Evolutionary conservation across 73 alveolate species (phyloP).

Genomic region (Paraurostyla sp.): DNA sequence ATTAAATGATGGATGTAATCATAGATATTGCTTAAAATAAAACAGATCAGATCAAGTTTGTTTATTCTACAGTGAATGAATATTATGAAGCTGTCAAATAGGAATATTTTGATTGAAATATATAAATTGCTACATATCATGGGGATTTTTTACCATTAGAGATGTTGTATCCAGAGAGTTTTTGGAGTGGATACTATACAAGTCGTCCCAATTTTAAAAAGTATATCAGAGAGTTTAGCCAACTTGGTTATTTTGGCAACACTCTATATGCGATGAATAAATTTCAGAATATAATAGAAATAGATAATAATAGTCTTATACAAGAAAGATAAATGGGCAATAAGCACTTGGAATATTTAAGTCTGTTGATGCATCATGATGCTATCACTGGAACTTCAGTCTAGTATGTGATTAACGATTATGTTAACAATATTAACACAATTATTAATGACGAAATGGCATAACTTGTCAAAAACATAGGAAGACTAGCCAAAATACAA

Average conservation of each 20-base stretch:
- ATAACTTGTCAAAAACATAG: too few relatives aligned
- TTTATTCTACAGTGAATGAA: not conserved
- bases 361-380: conserved; percentile 84
- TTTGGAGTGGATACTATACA: conserved; percentile 90
- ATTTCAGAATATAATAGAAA: not conserved
- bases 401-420: conserved; percentile 73
- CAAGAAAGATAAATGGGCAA: not conserved
- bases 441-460: not conserved
- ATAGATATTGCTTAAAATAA: not conserved
- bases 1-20: conserved; percentile 35
- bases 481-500: too few relatives aligned
- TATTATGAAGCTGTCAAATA: not conserved
- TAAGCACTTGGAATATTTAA: not conserved
- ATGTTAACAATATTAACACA: not conserved
- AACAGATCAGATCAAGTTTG: not conserved
- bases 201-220: conserved; percentile 73
- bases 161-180: not conserved
- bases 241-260: not conserved
- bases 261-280: not conserved
- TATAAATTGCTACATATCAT: not conserved
- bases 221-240: not conserved
- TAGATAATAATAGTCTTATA: not conserved
- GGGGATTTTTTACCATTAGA: not conserved
- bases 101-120: not conserved
- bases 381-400: conserved; percentile 84